Evolutionary conservation across 345 rosid species (phyloP).

Genomic region (Geranium brycei): DNA sequence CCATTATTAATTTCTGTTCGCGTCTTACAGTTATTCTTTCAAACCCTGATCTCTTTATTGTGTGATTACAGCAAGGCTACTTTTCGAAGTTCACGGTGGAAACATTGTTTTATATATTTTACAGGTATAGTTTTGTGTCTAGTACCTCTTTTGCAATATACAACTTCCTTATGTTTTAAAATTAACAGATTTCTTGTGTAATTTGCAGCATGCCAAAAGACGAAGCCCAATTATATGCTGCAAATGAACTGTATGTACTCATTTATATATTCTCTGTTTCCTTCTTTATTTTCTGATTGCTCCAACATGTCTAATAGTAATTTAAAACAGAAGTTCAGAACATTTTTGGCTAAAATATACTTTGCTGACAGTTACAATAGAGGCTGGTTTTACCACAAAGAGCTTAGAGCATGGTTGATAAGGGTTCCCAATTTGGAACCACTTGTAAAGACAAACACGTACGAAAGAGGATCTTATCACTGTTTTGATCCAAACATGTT

Average conservation of each 20-base stretch:
- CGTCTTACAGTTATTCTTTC: not conserved
- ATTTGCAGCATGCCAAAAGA: conserved; percentile 91
- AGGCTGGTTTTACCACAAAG: conserved; percentile 96
- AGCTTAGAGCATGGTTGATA: conserved; percentile 59
- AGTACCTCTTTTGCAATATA: not conserved
- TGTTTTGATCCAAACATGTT: conserved; percentile 72
- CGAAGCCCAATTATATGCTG: conserved; percentile 83
- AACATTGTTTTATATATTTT: conserved; percentile 71
- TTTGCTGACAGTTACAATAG: conserved; percentile 51
- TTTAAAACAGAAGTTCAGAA: not conserved
- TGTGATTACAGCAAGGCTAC: conserved; percentile 63
- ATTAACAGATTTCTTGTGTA: not conserved
- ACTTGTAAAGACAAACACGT: conserved; percentile 50
- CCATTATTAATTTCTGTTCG: not conserved
- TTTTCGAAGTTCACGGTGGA: conserved; percentile 62
- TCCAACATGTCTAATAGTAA: not conserved
- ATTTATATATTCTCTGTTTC: not conserved
- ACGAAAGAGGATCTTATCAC: conserved; percentile 83
- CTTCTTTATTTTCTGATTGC: not conserved
- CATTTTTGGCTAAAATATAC: conserved; percentile 3
- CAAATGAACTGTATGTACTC: conserved; percentile 81
- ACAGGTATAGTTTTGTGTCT: conserved; percentile 41
- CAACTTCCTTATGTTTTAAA: not conserved
- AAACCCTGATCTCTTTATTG: conserved; percentile 5
- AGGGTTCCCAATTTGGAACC: conserved; percentile 70